Percentiles rank a stretch among this genome's conserved stretches.
Evolutionary conservation across 116 monocot genomes (phyloP).

Genomic region (Dioscorea cayenensis): DNA sequence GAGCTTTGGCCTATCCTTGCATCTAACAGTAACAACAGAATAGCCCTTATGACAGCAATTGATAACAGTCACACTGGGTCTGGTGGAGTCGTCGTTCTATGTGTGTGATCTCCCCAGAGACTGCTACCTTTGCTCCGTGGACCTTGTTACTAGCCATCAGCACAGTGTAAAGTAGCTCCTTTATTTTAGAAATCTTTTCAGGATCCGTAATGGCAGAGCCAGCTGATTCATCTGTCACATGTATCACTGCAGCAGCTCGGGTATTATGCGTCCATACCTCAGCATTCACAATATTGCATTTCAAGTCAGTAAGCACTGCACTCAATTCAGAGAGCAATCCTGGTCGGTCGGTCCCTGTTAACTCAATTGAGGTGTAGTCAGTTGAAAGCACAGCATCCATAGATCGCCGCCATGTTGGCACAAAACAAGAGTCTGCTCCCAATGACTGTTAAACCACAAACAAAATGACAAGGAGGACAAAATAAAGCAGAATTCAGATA

Average conservation of each 20-base stretch:
- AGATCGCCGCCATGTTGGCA: constrained; percentile 46
- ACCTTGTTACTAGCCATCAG: constrained; percentile 55
- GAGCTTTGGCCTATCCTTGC: constrained; percentile 59
- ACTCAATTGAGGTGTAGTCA: constrained; percentile 68
- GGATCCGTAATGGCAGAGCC: constrained; percentile 50
- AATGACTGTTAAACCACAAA: constrained; percentile 30
- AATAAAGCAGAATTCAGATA: not conserved
- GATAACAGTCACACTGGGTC: constrained; percentile 37
- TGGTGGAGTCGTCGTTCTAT: constrained; percentile 89
- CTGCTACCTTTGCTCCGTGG: constrained; percentile 46
- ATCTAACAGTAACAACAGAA: constrained; percentile 48
- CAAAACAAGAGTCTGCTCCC: constrained; percentile 43
- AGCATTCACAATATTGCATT: constrained; percentile 80
- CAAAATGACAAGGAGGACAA: not conserved
- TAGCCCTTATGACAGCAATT: constrained; percentile 53
- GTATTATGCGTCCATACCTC: constrained; percentile 91
- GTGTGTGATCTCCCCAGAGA: constrained; percentile 48
- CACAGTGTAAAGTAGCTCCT: constrained; percentile 61
- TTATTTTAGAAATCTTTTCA: constrained; percentile 56
- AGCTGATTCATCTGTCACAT: constrained; percentile 62
- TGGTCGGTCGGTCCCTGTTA: constrained; percentile 81
- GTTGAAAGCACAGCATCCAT: constrained; percentile 48
- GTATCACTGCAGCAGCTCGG: constrained; percentile 77
- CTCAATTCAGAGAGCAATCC: constrained; percentile 86
- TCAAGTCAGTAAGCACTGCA: constrained; percentile 69